Conservation (phyloP, 2,329 filamentous ascomycete genomes). For the Colletotrichum theobromicola region DNA sequence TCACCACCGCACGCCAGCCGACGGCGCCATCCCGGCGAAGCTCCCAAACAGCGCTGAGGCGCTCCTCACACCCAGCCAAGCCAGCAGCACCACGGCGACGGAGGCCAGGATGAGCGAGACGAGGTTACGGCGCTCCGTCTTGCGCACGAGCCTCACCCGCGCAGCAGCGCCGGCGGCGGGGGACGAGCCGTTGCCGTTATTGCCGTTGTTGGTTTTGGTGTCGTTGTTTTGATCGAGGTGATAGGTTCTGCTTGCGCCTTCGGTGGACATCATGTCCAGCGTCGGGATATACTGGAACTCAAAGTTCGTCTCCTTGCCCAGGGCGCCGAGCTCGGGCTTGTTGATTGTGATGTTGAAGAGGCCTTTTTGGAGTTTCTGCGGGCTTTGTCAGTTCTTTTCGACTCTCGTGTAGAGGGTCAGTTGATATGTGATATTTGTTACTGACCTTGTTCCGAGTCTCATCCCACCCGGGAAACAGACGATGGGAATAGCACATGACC, state of each 20-base stretch:
- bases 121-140: conserved; percentile 41
- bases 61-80: conserved; percentile 27
- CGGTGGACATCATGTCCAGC: conserved; percentile 40
- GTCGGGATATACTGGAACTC: conserved; percentile 73
- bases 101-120: conserved; percentile 46
- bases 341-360: conserved; percentile 65
- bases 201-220: conserved; percentile 29
- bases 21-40: background rate
- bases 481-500: conserved; percentile 51
- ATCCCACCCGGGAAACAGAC: conserved; percentile 43
- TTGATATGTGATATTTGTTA: background rate
- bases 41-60: conserved; percentile 7
- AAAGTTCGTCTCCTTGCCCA: conserved; percentile 68
- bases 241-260: conserved; percentile 3
- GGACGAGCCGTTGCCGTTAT: conserved; percentile 23
- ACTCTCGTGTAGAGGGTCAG: background rate
- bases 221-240: background rate
- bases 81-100: conserved; percentile 29
- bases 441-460: conserved; percentile 34
- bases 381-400: conserved; percentile 10
- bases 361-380: conserved; percentile 29
- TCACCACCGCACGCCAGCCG: background rate
- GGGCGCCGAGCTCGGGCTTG: conserved; percentile 60
- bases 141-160: conserved; percentile 33
- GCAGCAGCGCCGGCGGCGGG: conserved; percentile 35